Base-by-base conservation (phyloP, 257 asterid species). In the Solanum pinnatisectum region DNA sequence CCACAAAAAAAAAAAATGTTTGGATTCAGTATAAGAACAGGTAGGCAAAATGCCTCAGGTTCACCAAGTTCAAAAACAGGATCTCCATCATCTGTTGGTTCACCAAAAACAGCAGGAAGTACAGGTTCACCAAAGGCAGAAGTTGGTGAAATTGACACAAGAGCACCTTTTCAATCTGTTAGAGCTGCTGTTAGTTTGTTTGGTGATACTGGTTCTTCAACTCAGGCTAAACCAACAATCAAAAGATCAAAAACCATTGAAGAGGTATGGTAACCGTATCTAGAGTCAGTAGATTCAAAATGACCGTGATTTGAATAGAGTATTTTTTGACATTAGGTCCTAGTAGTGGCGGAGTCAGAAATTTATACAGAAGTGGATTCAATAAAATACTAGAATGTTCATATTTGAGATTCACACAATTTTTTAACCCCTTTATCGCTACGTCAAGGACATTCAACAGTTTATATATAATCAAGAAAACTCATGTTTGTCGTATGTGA, bases 171-270 rank as follows among this genome's bases (percentile, higher is more conserved):
- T 68, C 93, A 92, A 77, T 96, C 99, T 0, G 99, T 96, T 33
- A 94, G 88, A 92, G 99, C 98, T 11, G 98, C 99, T 36, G 95
- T 96, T 2, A 92, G 91, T 89, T 89, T 95, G 68, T 96, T 96
- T 44, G 95, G 94, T 2, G 97, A 95, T 13, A 91, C 89, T 6
- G 93, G 71, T 23, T 36, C 90, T 30, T 87, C 98, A 4, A 93
- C 96, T 56, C 88, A 76, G 56, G 22, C 91, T 9, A 65, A 63
- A 23, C 90, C 94, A 3, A 20, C 85, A 6, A 9, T 86, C 22
- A 94, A 89, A 90, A 93, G 90, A 88, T 84, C 94, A 2, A 92
- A 91, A 87, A 90, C 96, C 40, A 59, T 84, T 9, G 99, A 95
- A 40, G 98, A 95, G 98, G 99, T 96, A 65, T 11, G 18, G 1